Conservation (phyloP, 768 basidiomycete genomes). For the Phaeotremella skinneri region DNA sequence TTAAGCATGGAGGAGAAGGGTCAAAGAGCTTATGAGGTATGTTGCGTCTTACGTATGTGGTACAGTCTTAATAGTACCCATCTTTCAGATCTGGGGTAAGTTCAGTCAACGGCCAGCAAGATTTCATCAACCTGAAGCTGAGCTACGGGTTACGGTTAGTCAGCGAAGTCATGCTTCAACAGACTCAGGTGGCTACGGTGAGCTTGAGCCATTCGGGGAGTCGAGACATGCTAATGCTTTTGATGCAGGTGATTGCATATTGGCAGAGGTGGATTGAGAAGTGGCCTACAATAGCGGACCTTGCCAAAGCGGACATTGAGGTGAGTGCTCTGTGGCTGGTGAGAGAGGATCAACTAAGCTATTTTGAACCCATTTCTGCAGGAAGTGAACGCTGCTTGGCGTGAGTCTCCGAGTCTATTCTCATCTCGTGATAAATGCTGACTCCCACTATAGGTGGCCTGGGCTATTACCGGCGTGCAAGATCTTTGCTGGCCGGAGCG, state of each 20-base stretch:
- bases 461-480: constrained; percentile 84
- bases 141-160: constrained; percentile 19
- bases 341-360: neutral
- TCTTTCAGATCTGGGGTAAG: constrained; percentile 56
- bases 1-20: constrained; percentile 62
- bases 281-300: constrained; percentile 75
- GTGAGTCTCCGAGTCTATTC: constrained; percentile 55
- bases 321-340: constrained; percentile 16
- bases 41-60: constrained; percentile 16
- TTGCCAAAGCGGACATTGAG: constrained; percentile 57
- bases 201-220: neutral
- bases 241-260: constrained; percentile 72
- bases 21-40: constrained; percentile 88
- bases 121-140: neutral
- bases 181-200: constrained; percentile 72
- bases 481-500: constrained; percentile 77
- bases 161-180: constrained; percentile 88
- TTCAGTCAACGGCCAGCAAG: too few species aligned
- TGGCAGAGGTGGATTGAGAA: constrained; percentile 82
- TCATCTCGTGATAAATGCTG: constrained; percentile 29
- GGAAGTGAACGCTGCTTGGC: constrained; percentile 84
- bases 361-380: constrained; percentile 47
- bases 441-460: constrained; percentile 55
- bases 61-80: constrained; percentile 63
- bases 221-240: neutral